These are phyloP conservation scores for Boletus edulis DNA, from an alignment of 768 basidiomycete species.

Conservation along the genomic window DNA sequence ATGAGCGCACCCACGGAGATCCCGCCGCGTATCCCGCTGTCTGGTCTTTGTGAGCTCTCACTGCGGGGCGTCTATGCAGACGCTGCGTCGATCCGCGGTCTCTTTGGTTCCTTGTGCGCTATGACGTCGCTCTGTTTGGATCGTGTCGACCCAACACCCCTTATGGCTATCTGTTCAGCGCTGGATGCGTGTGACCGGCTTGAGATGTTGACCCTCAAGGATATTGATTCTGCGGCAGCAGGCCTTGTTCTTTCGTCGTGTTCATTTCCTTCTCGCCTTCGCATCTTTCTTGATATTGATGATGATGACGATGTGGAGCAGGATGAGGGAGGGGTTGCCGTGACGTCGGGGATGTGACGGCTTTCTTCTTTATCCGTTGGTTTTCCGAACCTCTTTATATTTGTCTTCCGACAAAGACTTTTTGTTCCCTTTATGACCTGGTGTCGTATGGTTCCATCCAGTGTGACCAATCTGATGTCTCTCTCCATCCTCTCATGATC, in stretches of 20 bases:
- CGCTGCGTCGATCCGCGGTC: not conserved
- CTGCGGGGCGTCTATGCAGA: constrained; percentile 10
- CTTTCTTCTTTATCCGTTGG: not conserved
- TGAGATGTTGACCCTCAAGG: constrained; percentile 11
- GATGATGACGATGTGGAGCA: not conserved
- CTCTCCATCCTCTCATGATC: too few relatives aligned
- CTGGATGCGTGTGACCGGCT: constrained; percentile 6
- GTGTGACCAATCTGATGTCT: too few relatives aligned
- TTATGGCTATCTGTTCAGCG: constrained; percentile 4
- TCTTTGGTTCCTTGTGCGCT: constrained; percentile 3
- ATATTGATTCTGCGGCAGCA: not conserved
- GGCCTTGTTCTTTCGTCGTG: constrained; percentile 2
- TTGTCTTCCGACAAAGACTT: too few relatives aligned
- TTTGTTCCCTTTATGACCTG: too few relatives aligned
- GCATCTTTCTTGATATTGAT: constrained; percentile 18
- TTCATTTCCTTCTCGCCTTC: constrained; percentile 6
- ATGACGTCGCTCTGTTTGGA: constrained; percentile 9
- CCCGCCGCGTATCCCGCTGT: not conserved
- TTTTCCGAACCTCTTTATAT: too few relatives aligned
- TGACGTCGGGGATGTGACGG: not conserved
- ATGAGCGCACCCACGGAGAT: not conserved
- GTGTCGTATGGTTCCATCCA: too few relatives aligned
- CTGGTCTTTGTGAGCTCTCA: constrained; percentile 6
- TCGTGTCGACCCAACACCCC: not conserved
- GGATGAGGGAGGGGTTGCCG: not conserved